Percentiles rank a stretch among this genome's conserved stretches.
Evolutionary conservation across 176 grass and related monocot species (phyloP).

Genomic region (Oryza rufipogon): DNA sequence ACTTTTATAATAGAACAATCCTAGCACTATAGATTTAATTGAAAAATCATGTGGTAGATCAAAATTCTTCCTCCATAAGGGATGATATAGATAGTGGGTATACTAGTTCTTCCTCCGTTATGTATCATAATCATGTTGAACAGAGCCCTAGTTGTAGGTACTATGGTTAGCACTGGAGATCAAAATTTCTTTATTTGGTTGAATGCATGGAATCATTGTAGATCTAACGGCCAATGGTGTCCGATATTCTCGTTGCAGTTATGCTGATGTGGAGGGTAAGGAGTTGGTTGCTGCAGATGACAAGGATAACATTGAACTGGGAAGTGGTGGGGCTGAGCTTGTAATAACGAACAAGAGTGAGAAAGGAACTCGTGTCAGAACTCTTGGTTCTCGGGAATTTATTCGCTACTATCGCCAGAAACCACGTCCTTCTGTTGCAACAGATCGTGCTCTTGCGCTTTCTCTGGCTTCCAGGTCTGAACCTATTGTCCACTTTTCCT

Average conservation of each 20-base stretch:
- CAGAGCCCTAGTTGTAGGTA: neutral
- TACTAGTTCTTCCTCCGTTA: neutral
- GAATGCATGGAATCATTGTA: neutral
- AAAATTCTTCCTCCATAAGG: neutral
- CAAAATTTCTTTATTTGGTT: neutral
- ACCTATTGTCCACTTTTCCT: neutral
- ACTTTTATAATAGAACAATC: neutral
- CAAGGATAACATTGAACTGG: slow-evolving; percentile 59
- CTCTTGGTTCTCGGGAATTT: slow-evolving; percentile 83
- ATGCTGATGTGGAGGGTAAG: slow-evolving; percentile 76
- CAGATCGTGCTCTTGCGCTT: slow-evolving; percentile 63
- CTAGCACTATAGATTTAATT: neutral
- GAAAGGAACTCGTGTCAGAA: slow-evolving; percentile 55
- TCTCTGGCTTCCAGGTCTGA: slow-evolving; percentile 80
- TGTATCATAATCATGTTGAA: neutral
- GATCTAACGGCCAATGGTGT: neutral
- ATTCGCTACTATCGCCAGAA: slow-evolving; percentile 92
- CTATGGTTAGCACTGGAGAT: neutral
- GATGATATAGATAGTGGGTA: neutral
- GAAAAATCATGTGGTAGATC: neutral
- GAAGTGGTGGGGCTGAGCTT: slow-evolving; percentile 78
- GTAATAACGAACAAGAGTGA: slow-evolving; percentile 75
- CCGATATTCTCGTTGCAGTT: slow-evolving; percentile 52
- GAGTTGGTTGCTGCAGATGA: slow-evolving; percentile 66
- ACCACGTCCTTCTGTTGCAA: slow-evolving; percentile 73